These are phyloP conservation scores for Chlamydomonas applanata DNA, from an alignment of 139 green algal species.

Conservation along the genomic window DNA sequence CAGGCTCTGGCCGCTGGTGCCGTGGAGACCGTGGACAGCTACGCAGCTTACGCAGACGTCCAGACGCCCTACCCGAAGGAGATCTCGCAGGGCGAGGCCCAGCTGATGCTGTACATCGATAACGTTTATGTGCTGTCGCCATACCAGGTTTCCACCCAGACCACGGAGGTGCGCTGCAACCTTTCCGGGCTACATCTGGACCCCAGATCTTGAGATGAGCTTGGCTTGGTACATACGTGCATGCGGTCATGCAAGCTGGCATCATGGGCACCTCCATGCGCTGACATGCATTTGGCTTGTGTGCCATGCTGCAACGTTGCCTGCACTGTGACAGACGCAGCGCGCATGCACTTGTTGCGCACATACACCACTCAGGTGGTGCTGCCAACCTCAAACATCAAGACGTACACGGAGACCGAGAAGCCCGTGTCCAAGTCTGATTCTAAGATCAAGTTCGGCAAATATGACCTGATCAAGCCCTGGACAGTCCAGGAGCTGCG, in stretches of 20 bases:
- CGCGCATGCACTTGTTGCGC: neutral
- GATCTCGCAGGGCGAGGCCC: constrained; percentile 65
- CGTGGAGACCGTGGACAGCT: constrained; percentile 19
- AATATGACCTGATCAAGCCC: constrained; percentile 37
- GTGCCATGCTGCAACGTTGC: neutral
- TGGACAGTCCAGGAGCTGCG: constrained; percentile 47
- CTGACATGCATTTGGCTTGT: neutral
- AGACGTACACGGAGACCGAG: constrained; percentile 43
- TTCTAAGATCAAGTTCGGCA: constrained; percentile 52
- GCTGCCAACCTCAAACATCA: constrained; percentile 40
- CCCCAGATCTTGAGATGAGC: no score
- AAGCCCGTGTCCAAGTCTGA: constrained; percentile 29
- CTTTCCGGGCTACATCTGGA: no score
- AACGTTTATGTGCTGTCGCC: constrained; percentile 61
- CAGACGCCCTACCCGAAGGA: constrained; percentile 59
- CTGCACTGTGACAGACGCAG: neutral
- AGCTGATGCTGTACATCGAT: constrained; percentile 69
- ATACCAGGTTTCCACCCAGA: constrained; percentile 62
- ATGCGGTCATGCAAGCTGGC: no score
- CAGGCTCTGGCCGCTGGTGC: constrained; percentile 18
- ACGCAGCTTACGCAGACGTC: constrained; percentile 44
- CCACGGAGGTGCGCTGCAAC: constrained; percentile 40
- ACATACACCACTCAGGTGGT: constrained; percentile 44
- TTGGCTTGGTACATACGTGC: no score
- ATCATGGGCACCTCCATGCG: no score